Conservation (phyloP, 2,329 filamentous ascomycete species). For the Calonectria fujianensis region DNA sequence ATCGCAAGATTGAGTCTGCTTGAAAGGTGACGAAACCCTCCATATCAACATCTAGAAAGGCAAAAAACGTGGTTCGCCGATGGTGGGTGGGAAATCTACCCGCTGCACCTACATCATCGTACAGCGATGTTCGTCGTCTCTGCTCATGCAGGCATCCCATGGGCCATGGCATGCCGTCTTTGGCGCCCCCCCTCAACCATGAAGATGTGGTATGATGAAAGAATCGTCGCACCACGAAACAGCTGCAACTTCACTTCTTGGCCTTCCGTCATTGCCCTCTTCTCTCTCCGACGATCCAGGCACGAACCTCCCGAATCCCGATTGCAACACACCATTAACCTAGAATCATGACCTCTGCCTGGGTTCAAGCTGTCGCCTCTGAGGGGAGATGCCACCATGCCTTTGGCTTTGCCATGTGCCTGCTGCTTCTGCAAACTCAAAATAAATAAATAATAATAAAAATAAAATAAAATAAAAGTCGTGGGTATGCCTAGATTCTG, state of each 20-base stretch:
- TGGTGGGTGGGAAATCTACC: conserved; percentile 24
- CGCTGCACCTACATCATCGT: conserved; percentile 21
- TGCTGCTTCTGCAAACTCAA: conserved; percentile 24
- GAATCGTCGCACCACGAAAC: conserved; percentile 24
- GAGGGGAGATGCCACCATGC: not conserved
- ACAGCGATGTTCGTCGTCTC: conserved; percentile 4
- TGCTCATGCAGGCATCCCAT: conserved; percentile 16
- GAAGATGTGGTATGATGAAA: conserved; percentile 16
- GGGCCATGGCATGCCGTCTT: conserved; percentile 30
- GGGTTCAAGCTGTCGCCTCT: not conserved
- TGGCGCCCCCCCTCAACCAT: conserved; percentile 5
- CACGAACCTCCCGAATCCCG: conserved; percentile 25
- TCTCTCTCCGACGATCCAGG: conserved; percentile 18
- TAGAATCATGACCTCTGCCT: conserved; percentile 5
- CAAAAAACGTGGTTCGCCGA: conserved; percentile 5
- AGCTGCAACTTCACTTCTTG: not conserved
- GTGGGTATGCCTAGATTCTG: not conserved
- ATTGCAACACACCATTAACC: conserved; percentile 23
- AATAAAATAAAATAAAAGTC: not conserved
- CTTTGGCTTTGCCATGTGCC: conserved; percentile 7
- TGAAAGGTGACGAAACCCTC: not conserved
- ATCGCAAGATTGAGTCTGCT: conserved; percentile 10
- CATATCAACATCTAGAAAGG: conserved; percentile 7
- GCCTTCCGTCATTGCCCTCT: not conserved
- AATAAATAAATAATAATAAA: not conserved